These are phyloP conservation scores for Flaveria brownii DNA, from an alignment of 129 eudicot genomes.

Conservation along the genomic window DNA sequence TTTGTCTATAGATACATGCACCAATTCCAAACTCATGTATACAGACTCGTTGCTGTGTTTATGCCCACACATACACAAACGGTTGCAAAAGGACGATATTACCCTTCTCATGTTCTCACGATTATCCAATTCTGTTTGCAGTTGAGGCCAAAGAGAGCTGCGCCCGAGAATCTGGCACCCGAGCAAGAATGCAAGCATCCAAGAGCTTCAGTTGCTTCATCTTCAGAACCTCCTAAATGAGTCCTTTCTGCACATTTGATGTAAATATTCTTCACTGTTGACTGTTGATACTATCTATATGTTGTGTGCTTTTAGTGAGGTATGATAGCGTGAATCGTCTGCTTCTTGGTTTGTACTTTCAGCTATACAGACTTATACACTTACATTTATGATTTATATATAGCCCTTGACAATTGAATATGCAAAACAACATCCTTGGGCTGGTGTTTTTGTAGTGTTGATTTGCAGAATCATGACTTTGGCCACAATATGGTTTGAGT, in stretches of 20 bases:
- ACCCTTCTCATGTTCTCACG: background rate
- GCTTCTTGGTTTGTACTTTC: slow-evolving; percentile 31
- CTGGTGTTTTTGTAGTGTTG: background rate
- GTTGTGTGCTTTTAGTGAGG: slow-evolving; percentile 18
- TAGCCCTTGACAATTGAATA: slow-evolving; percentile 5
- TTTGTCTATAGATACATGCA: background rate
- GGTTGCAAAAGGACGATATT: slow-evolving; percentile 17
- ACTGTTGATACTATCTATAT: slow-evolving; percentile 25
- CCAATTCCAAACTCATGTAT: background rate
- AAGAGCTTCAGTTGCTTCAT: slow-evolving; percentile 62
- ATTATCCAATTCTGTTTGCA: slow-evolving; percentile 32
- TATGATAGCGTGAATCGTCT: slow-evolving; percentile 17
- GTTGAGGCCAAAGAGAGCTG: slow-evolving; percentile 78
- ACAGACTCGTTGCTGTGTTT: background rate
- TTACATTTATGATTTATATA: slow-evolving; percentile 19
- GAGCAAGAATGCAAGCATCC: slow-evolving; percentile 67
- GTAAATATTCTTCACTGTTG: slow-evolving; percentile 34
- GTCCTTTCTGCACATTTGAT: slow-evolving; percentile 18
- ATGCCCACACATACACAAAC: background rate
- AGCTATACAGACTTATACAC: slow-evolving; percentile 31
- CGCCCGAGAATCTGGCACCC: slow-evolving; percentile 56
- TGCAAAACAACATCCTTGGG: slow-evolving; percentile 16
- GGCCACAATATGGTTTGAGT: too few species aligned
- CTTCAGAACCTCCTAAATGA: slow-evolving; percentile 48
- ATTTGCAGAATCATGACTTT: too few species aligned